Evolutionary conservation across 208 protist species (phyloP).

Genomic region (Leishmania tarentolae): DNA sequence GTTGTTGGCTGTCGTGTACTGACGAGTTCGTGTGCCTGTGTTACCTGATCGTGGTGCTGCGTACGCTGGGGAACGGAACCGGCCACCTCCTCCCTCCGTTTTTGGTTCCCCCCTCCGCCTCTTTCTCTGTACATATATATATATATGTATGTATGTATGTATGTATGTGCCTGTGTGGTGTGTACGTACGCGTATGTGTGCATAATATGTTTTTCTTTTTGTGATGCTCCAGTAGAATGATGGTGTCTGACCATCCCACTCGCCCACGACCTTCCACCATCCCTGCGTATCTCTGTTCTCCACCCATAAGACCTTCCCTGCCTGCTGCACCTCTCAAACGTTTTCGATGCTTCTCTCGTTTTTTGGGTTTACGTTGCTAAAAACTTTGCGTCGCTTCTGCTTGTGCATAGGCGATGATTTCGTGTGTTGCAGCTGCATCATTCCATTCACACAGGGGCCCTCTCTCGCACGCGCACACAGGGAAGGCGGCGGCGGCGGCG

Average conservation of each 20-base stretch:
- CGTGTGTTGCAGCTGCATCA: neutral
- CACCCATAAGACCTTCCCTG: neutral
- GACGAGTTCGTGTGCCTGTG: neutral
- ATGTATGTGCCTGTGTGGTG: neutral
- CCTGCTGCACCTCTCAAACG: neutral
- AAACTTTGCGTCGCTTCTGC: too few relatives aligned
- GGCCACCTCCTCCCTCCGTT: constrained; percentile 1
- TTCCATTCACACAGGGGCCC: neutral
- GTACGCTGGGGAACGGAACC: neutral
- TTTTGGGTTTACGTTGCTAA: neutral
- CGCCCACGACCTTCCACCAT: neutral
- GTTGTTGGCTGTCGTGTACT: neutral
- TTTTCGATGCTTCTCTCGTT: neutral
- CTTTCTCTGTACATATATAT: constrained; percentile 1
- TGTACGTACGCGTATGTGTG: too few relatives aligned
- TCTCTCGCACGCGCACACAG: neutral
- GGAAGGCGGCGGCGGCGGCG: too few relatives aligned
- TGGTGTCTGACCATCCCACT: neutral
- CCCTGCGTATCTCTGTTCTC: neutral
- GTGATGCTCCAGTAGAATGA: neutral
- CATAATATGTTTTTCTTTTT: neutral
- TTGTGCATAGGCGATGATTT: neutral
- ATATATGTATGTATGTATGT: too few relatives aligned
- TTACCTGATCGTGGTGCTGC: neutral
- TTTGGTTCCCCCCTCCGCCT: neutral